Evolutionary conservation across 2,329 filamentous ascomycete genomes (phyloP).

Genomic region (Myriosclerotinia duriaeana): DNA sequence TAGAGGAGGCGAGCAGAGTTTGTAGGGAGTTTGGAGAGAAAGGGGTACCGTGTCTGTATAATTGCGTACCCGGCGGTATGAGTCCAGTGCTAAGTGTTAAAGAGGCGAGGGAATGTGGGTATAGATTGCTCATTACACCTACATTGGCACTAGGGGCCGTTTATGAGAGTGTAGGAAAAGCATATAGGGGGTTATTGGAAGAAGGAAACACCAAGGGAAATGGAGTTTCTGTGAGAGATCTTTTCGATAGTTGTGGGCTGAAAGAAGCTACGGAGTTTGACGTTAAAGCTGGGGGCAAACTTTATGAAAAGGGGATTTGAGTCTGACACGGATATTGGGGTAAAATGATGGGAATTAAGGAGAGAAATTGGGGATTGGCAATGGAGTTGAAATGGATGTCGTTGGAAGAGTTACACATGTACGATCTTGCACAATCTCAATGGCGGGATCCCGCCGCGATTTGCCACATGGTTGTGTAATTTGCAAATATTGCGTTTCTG

Average conservation of each 20-base stretch:
- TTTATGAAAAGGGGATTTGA: neutral
- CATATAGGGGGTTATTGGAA: slow-evolving; percentile 2
- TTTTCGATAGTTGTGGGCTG: slow-evolving; percentile 16
- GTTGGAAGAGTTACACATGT: no score
- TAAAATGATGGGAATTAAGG: neutral
- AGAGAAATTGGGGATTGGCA: no score
- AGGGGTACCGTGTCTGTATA: slow-evolving; percentile 53
- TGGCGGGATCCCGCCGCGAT: no score
- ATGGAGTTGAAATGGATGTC: no score
- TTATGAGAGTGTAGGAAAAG: slow-evolving; percentile 5
- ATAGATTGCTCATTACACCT: slow-evolving; percentile 58
- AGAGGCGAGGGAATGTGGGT: slow-evolving; percentile 56
- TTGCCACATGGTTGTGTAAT: no score
- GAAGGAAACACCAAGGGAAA: neutral
- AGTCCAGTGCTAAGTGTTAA: slow-evolving; percentile 53
- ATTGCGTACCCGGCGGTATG: slow-evolving; percentile 57
- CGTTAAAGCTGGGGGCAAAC: neutral
- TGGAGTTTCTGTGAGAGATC: neutral
- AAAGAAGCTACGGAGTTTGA: slow-evolving; percentile 7
- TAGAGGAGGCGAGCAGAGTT: slow-evolving; percentile 47
- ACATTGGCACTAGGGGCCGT: slow-evolving; percentile 2
- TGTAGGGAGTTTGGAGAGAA: slow-evolving; percentile 36
- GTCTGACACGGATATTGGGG: neutral
- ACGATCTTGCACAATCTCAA: no score
- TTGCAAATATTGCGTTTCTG: no score